A percentile compares a stretch with the other conserved stretches of the same genome.
phyloP scores from a whole-genome alignment of 257 asterid genomes.

The Misopates orontium region DNA sequence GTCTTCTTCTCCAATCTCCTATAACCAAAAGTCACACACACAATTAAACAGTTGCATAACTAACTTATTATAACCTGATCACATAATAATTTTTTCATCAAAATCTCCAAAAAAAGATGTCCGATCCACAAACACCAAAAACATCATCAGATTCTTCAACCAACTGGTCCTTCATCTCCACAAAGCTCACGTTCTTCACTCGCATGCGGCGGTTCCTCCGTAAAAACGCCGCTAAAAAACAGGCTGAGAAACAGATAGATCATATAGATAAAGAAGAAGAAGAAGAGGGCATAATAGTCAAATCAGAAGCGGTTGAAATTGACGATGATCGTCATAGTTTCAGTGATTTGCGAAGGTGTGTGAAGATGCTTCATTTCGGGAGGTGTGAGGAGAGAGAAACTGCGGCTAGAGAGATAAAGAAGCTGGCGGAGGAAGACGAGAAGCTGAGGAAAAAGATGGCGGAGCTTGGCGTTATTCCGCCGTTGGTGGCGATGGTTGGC shows the following conservation, averaged over 20 bases:
- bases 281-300: slow-evolving; percentile 19
- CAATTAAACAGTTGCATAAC: neutral
- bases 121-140: slow-evolving; percentile 42
- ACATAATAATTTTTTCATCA: no score
- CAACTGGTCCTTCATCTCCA: slow-evolving; percentile 32
- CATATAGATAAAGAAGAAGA: slow-evolving; percentile 13
- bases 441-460: slow-evolving; percentile 69
- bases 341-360: slow-evolving; percentile 60
- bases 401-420: slow-evolving; percentile 66
- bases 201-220: slow-evolving; percentile 45
- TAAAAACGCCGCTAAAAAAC: slow-evolving; percentile 31
- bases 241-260: slow-evolving; percentile 17
- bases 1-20: no score
- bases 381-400: slow-evolving; percentile 69
- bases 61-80: no score
- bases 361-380: slow-evolving; percentile 89
- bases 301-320: neutral
- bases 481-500: slow-evolving; percentile 76
- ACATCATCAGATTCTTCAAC: slow-evolving; percentile 38
- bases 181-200: slow-evolving; percentile 38
- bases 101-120: no score
- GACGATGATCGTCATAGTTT: slow-evolving; percentile 23
- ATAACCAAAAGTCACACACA: slow-evolving; percentile 34
- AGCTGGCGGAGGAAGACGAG: slow-evolving; percentile 53
- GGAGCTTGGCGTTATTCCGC: slow-evolving; percentile 92